Base-by-base conservation (phyloP, 1,139 yeast species). In the Geotrichum citri-aurantii region DNA sequence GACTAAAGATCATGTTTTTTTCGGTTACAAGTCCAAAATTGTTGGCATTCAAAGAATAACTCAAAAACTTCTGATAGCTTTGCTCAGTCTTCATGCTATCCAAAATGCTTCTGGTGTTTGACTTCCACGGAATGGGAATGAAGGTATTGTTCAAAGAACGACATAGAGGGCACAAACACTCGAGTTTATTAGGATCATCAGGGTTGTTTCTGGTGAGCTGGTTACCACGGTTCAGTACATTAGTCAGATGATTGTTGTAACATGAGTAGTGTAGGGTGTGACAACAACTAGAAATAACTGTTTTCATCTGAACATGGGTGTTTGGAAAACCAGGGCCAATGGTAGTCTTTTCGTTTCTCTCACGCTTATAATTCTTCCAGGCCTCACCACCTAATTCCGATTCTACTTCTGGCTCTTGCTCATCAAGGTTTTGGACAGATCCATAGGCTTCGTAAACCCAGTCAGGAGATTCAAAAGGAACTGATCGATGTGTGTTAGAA, bases 221-320 rank as follows among this genome's bases (percentile, higher is more conserved):
- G 42, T 80, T 71, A 66, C 82, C 88, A 33, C 86, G 79, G 14
- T 77, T 73, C 58, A 81, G 75, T 52, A 80, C 78, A 21, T 82
- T 78, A 55, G 77, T 77, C 67, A 84, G 74, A 68, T 84, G 88
- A 61, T 84, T 83, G 58, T 81, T 71, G 65, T 86, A 88, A 68
- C 99, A 93, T 42, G 81, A 79, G 64, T 81, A 83, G 71, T 93
- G 99, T 84, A 93, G 86, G 0, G 96, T 95, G 73, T 93, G 99
- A 0, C 97, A 96, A 75, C 99, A 93, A 56, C 96, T 85, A 65
- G 86, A 84, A 5, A 91, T 77, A 0, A 88, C 83, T 7, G 85
- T 75, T 56, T 78, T 75, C 59, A 70, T 61, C 1, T 64, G 59
- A 27, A 74, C 61, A 5, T 73, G 72, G 24, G 69, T 72, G 17